Conservation (phyloP, 495 filamentous ascomycete genomes). For the Jackrogersella multiformis region DNA sequence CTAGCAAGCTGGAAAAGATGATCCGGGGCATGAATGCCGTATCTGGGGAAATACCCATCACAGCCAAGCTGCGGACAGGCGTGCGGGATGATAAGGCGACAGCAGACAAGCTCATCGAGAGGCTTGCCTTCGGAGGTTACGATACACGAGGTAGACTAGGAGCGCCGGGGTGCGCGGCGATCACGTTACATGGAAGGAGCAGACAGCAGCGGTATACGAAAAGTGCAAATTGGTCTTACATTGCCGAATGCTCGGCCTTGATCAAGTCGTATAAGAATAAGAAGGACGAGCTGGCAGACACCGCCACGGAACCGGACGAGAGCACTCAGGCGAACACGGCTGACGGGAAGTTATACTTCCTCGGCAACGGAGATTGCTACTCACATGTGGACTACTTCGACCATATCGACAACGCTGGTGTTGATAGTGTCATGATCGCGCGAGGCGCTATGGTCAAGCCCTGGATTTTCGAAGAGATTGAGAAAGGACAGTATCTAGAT, state of each 20-base stretch:
- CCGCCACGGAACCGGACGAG: conserved; percentile 76
- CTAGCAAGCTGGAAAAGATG: conserved; percentile 87
- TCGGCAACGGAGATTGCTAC: conserved; percentile 96
- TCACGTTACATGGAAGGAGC: conserved; percentile 92
- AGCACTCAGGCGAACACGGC: conserved; percentile 62
- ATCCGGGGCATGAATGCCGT: conserved; percentile 94
- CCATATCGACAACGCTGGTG: conserved; percentile 77
- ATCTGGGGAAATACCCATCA: conserved; percentile 86
- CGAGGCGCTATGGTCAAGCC: conserved; percentile 94
- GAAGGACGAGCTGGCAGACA: conserved; percentile 72
- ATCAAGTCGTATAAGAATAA: conserved; percentile 79
- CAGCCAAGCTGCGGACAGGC: conserved; percentile 93
- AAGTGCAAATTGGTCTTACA: conserved; percentile 91
- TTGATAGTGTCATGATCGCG: conserved; percentile 91
- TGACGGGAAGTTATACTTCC: conserved; percentile 78
- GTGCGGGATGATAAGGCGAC: conserved; percentile 81
- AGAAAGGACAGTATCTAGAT: conserved; percentile 89
- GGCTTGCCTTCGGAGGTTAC: conserved; percentile 79
- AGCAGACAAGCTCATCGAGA: conserved; percentile 80
- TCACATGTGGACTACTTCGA: conserved; percentile 88
- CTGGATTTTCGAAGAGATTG: conserved; percentile 98
- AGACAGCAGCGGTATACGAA: conserved; percentile 93
- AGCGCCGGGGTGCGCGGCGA: conserved; percentile 83
- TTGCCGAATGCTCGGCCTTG: conserved; percentile 85
- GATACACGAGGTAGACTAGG: conserved; percentile 71